Evolutionary conservation across 257 asterid species (phyloP), one percentile per base, ranked within the genome.

Genomic region (Dorcoceras hygrometricum): DNA sequence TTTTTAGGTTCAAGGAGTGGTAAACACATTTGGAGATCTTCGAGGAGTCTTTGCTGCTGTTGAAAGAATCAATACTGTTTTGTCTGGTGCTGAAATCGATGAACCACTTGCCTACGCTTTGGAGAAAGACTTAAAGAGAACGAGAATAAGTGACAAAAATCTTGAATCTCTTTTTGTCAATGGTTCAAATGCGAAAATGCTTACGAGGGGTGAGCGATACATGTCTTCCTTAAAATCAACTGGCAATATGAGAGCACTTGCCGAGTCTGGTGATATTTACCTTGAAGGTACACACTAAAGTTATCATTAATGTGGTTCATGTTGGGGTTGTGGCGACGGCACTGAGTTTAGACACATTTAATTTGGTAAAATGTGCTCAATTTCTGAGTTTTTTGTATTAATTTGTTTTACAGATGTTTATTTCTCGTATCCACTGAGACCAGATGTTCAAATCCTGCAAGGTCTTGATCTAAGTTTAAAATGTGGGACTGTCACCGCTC

Each of bases 21-120:
- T 93, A 71, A 90, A 93, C 87, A 93, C 99, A 31, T 83, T 90
- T 74, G 99, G 96, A 69, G 99, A 90, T 82, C 96, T 93, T 78
- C 94, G 99, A 51, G 96, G 85, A 68, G 99, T 97, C 69, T 85
- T 93, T 25, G 97, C 99, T 68, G 96, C 99, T 69, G 73, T 81
- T 54, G 99, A 86, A 58, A 88, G 99, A 72, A 93, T 93, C 58
- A 93, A 93, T 83, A 81, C 99, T 28, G 88, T 93, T 70, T 75
- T 93, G 68, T 82, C 95, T 60, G 83, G 83, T 57, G 78, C 89
- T 66, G 92, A 88, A 76, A 82, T 88, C 69, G 99, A 93, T 55
- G 95, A 88, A 71, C 82, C 92, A 32, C 92, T 93, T 79, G 91
- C 95, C 39, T 77, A 73, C 75, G 93, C 96, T 70, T 75, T 90